Percentiles rank a stretch among this genome's conserved stretches.
These are phyloP conservation scores for Alternaria ventricosa DNA, from an alignment of 2,329 filamentous ascomycete species.

Conservation along the genomic window DNA sequence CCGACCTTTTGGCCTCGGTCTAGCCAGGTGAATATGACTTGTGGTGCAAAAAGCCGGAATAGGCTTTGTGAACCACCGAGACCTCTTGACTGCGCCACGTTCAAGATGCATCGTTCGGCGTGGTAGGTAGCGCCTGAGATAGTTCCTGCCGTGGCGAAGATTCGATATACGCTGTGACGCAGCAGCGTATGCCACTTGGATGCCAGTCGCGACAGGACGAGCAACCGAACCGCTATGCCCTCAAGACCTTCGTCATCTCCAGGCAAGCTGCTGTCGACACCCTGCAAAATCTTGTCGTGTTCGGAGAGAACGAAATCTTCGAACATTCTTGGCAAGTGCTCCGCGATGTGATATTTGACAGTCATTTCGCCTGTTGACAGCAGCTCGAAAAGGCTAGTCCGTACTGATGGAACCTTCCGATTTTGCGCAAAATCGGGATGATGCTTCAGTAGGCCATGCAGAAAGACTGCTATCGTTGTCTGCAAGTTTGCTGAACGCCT, in stretches of 20 bases:
- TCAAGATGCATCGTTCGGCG: slow-evolving; percentile 72
- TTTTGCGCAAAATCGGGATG: slow-evolving; percentile 71
- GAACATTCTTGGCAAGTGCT: slow-evolving; percentile 76
- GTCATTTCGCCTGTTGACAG: slow-evolving; percentile 69
- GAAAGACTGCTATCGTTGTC: slow-evolving; percentile 69
- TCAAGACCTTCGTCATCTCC: slow-evolving; percentile 73
- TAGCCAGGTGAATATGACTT: slow-evolving; percentile 91
- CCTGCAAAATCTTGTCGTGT: slow-evolving; percentile 84
- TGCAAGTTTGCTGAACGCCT: slow-evolving; percentile 72
- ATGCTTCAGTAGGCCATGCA: slow-evolving; percentile 72
- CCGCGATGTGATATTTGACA: slow-evolving; percentile 78
- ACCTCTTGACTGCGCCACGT: slow-evolving; percentile 69
- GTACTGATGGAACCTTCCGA: slow-evolving; percentile 65
- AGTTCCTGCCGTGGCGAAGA: slow-evolving; percentile 86
- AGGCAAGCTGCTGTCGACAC: slow-evolving; percentile 82
- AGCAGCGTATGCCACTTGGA: slow-evolving; percentile 86
- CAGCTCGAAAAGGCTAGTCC: slow-evolving; percentile 77
- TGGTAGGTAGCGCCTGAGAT: slow-evolving; percentile 70
- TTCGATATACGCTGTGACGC: slow-evolving; percentile 86
- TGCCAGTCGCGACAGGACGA: slow-evolving; percentile 77
- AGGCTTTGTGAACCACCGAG: slow-evolving; percentile 72
- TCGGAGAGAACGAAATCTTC: slow-evolving; percentile 79
- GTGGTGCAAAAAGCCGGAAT: slow-evolving; percentile 84
- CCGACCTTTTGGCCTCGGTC: slow-evolving; percentile 61
- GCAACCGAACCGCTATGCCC: slow-evolving; percentile 83